Evolutionary conservation across 2,329 filamentous ascomycete genomes (phyloP).

Genomic region (Pleurostoma richardsiae): DNA sequence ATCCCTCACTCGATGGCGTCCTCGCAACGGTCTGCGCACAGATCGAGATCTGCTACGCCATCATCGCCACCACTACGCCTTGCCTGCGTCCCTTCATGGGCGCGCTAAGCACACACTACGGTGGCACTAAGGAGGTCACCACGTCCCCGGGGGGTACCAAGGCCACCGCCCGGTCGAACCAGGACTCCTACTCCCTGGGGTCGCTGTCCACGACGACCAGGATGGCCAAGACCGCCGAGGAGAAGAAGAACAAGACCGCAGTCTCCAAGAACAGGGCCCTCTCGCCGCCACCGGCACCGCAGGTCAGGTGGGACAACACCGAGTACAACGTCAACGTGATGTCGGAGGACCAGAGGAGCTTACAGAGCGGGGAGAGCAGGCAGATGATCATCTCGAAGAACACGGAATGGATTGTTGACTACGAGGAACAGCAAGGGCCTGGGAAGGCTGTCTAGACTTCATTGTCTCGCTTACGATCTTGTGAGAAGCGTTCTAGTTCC

Average conservation of each 20-base stretch:
- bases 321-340: slow-evolving; percentile 3
- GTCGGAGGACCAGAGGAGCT: not conserved
- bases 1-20: slow-evolving; percentile 29
- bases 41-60: slow-evolving; percentile 31
- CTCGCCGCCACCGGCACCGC: not conserved
- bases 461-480: no score
- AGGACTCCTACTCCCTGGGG: not conserved
- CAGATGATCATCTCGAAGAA: slow-evolving; percentile 6
- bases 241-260: no score
- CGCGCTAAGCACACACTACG: slow-evolving; percentile 24
- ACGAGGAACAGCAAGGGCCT: slow-evolving; percentile 4
- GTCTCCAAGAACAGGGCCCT: not conserved
- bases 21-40: slow-evolving; percentile 29
- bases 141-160: not conserved
- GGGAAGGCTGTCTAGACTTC: no score
- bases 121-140: slow-evolving; percentile 9
- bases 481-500: no score
- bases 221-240: no score
- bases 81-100: slow-evolving; percentile 37
- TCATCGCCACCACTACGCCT: slow-evolving; percentile 33
- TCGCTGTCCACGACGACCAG: not conserved
- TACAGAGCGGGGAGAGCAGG: not conserved
- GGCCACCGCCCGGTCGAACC: not conserved
- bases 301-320: slow-evolving; percentile 4
- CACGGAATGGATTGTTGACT: slow-evolving; percentile 6